Conservation (phyloP, 2,329 filamentous ascomycete genomes). For the Calycina herbarum region DNA sequence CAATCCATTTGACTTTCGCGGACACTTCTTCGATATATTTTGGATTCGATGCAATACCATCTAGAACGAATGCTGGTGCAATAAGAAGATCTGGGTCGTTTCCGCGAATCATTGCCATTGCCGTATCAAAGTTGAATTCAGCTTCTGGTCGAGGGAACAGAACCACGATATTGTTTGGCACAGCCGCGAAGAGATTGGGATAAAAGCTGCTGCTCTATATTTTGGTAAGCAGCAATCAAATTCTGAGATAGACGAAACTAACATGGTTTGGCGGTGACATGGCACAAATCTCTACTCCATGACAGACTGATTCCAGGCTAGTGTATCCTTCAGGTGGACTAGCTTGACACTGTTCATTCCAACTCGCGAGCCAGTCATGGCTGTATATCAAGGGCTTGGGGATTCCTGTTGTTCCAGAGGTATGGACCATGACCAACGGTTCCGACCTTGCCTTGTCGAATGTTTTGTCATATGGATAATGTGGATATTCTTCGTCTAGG, state of each 20-base stretch:
- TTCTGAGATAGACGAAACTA: not conserved
- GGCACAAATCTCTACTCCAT: not conserved
- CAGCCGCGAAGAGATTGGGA: conserved; percentile 4
- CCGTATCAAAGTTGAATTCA: not conserved
- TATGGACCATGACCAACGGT: conserved; percentile 43
- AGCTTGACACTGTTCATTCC: conserved; percentile 35
- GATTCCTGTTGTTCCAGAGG: conserved; percentile 44
- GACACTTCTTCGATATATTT: conserved; percentile 1
- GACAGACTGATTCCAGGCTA: not conserved
- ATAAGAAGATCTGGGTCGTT: conserved; percentile 7
- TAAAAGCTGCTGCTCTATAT: conserved; percentile 4
- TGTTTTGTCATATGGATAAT: conserved; percentile 37
- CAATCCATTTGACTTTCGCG: conserved; percentile 1
- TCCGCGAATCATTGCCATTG: conserved; percentile 2
- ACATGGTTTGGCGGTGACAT: conserved; percentile 4
- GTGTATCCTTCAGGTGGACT: conserved; percentile 1
- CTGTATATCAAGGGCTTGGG: conserved; percentile 43
- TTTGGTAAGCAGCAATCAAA: not conserved
- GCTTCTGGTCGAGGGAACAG: not conserved
- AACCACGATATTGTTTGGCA: conserved; percentile 11
- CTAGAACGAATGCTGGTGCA: conserved; percentile 2
- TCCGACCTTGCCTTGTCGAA: conserved; percentile 39
- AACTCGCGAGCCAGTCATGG: conserved; percentile 39
- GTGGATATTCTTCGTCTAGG: conserved; percentile 23
- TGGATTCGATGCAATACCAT: conserved; percentile 5